Percentiles rank a stretch among this genome's conserved stretches.
Evolutionary conservation across 352 stramenopile genomes (phyloP).

Genomic region (Globisporangium radiosum): DNA sequence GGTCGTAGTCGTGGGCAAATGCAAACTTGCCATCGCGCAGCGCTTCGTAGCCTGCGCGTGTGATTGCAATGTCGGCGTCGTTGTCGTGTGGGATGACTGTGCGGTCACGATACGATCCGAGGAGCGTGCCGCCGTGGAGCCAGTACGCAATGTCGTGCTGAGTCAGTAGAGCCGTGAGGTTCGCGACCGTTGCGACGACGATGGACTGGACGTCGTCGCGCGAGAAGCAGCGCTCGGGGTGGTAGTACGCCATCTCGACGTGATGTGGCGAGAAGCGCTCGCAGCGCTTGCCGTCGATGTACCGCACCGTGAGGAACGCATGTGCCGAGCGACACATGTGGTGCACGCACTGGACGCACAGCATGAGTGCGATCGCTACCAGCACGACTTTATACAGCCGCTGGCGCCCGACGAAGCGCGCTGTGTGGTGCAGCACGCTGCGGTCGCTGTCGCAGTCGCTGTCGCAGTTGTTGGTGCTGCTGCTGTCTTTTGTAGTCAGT

Average conservation of each 20-base stretch:
- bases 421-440: background rate
- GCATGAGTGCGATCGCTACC: background rate
- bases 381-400: constrained; percentile 11
- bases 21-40: constrained; percentile 9
- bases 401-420: constrained; percentile 7
- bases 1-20: constrained; percentile 11
- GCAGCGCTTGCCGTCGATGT: constrained; percentile 13
- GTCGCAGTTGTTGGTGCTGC: background rate
- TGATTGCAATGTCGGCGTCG: constrained; percentile 22
- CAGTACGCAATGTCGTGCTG: constrained; percentile 21
- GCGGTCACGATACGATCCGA: constrained; percentile 20
- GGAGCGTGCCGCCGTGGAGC: constrained; percentile 22
- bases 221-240: constrained; percentile 15
- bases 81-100: constrained; percentile 21
- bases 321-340: constrained; percentile 2
- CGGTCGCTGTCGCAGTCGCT: background rate
- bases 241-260: constrained; percentile 10
- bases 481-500: background rate
- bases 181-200: constrained; percentile 16
- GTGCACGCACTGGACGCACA: background rate
- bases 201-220: constrained; percentile 19
- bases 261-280: constrained; percentile 9
- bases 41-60: constrained; percentile 1
- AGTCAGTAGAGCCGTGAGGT: constrained; percentile 11
- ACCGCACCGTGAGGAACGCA: constrained; percentile 10